Base-by-base conservation (phyloP, 2,329 filamentous ascomycete genomes). In the Botrytis elliptica region DNA sequence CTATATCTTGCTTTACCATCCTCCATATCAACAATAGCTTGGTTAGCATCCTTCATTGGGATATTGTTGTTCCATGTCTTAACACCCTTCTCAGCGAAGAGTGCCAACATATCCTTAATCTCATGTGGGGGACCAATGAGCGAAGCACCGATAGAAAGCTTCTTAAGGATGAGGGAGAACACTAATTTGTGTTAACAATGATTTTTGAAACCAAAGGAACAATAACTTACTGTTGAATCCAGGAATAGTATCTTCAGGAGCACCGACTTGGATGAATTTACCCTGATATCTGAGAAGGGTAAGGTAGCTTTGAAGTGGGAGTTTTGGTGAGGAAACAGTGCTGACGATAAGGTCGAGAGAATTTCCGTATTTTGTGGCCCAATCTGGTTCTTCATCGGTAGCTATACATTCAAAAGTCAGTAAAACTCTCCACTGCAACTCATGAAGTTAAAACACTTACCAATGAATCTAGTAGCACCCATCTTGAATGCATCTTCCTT, bases 251-350 rank as follows among this genome's bases (percentile, higher is more conserved):
- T 87, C 86, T 78, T 93, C 91, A 0, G 91, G 91, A 1, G 87
- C 87, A 42, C 91, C 91, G 67, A 93, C 78, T 81, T 92, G 89
- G 73, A 92, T 86, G 77, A 92, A 89, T 22, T 84, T 85, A 8
- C 91, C 91, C 67, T 88, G 85, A 25, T 85, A 82, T 74, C 86
- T 85, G 49, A 93, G 83, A 14, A 93, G 84, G 22, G 82, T 78
- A 73, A 94, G 83, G 81, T 93, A 93, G 65, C 87, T 82, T 69
- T 82, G 80, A 38, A 93, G 79, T 0, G 90, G 90, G 89, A 93
- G 91, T 25, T 87, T 84, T 3, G 85, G 83, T 10, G 82, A 84
- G 3, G 86, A 88, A 22, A 89, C 86, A 1, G 89, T 91, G 72
- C 83, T 87, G 74, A 91, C 82, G 78, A 91, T 89, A 18, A 91